Percentiles rank a stretch among this genome's conserved stretches.
Conservation (phyloP, 2,329 filamentous ascomycete species). For the Ramularia collo-cygni region DNA sequence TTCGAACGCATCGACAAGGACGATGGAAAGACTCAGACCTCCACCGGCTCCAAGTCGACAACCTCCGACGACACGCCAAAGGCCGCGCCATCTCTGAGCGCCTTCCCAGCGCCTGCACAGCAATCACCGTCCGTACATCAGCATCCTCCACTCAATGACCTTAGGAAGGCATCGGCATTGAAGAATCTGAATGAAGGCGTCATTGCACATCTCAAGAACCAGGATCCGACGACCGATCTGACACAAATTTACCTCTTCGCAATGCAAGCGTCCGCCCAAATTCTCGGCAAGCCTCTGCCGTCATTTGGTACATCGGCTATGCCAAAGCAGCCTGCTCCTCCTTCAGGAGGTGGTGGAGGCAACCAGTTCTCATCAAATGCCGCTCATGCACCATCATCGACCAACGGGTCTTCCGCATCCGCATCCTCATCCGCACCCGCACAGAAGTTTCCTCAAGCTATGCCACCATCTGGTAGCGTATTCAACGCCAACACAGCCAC, state of each 20-base stretch:
- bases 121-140: no score
- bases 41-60: no score
- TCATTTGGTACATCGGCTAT: no score
- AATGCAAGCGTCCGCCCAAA: slow-evolving; percentile 18
- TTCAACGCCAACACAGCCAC: slow-evolving; percentile 14
- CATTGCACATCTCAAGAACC: slow-evolving; percentile 19
- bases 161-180: slow-evolving; percentile 12
- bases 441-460: slow-evolving; percentile 1
- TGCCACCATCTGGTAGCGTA: not conserved
- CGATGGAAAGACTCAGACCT: no score
- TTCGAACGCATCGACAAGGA: slow-evolving; percentile 8
- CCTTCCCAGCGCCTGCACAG: no score
- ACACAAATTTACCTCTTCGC: slow-evolving; percentile 24
- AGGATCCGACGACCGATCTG: slow-evolving; percentile 24
- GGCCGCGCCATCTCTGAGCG: no score
- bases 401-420: not conserved
- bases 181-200: slow-evolving; percentile 24
- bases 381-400: no score
- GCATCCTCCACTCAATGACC: no score
- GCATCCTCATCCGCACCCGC: slow-evolving; percentile 1
- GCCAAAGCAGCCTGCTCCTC: no score
- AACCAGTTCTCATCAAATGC: no score
- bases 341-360: no score
- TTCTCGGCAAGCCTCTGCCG: slow-evolving; percentile 13
- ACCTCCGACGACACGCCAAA: no score